phyloP scores from a whole-genome alignment of 2,329 filamentous ascomycete species.

The Paecilomyces sp. region DNA sequence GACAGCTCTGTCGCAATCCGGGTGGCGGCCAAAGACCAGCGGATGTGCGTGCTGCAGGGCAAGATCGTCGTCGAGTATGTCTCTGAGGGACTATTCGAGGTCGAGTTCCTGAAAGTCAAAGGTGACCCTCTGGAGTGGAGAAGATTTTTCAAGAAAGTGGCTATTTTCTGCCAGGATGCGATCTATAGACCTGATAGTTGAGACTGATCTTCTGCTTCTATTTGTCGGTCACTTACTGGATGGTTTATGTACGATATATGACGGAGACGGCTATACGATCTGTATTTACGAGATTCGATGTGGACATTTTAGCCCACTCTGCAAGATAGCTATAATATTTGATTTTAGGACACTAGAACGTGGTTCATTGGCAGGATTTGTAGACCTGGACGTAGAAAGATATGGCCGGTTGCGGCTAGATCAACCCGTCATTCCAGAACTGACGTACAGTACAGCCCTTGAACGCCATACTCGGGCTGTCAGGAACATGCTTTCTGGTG shows the following conservation, averaged over 20 bases:
- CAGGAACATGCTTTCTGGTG: not conserved
- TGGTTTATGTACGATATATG: not conserved
- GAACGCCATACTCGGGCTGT: not conserved
- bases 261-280: not conserved
- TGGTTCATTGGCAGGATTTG: no score
- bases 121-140: slow-evolving; percentile 96
- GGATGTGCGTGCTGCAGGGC: slow-evolving; percentile 36
- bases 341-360: no score
- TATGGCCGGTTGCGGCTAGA: not conserved
- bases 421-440: not conserved
- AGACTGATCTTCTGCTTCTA: not conserved
- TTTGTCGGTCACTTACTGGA: not conserved
- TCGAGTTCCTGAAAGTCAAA: slow-evolving; percentile 88
- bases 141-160: slow-evolving; percentile 93
- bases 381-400: not conserved
- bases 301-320: not conserved
- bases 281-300: not conserved
- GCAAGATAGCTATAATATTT: not conserved
- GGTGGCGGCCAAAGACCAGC: slow-evolving; percentile 61
- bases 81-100: slow-evolving; percentile 63
- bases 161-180: slow-evolving; percentile 76
- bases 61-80: slow-evolving; percentile 39
- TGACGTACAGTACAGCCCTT: not conserved
- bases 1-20: slow-evolving; percentile 58
- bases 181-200: slow-evolving; percentile 56